These are phyloP conservation scores for Dipteronia sinensis DNA, from an alignment of 345 rosid species.

Conservation along the genomic window DNA sequence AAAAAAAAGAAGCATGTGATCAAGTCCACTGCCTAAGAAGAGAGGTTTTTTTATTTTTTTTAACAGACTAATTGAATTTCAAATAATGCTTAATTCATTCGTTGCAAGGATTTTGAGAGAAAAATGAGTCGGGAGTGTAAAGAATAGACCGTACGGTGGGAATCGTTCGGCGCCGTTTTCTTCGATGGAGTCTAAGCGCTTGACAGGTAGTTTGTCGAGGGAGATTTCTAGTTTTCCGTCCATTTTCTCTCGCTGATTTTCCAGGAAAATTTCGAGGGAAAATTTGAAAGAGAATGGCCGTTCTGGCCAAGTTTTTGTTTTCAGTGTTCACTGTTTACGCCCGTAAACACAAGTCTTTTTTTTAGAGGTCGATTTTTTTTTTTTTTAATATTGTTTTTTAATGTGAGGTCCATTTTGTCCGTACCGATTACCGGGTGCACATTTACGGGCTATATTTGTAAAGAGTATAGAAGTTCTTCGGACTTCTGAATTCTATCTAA, in stretches of 20 bases:
- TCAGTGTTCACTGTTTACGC: neutral
- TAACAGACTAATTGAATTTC: neutral
- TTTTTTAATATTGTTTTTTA: too few species aligned
- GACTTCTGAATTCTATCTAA: too few species aligned
- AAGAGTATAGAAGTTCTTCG: too few species aligned
- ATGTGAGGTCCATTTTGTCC: neutral
- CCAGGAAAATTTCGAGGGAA: constrained; percentile 9
- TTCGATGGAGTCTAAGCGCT: constrained; percentile 76
- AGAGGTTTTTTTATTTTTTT: too few species aligned
- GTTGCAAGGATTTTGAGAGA: neutral
- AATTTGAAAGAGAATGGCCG: neutral
- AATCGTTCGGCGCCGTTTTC: constrained; percentile 81
- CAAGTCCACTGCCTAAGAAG: too few species aligned
- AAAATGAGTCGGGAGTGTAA: neutral
- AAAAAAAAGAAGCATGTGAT: neutral
- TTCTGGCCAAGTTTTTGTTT: neutral
- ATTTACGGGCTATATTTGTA: too few species aligned
- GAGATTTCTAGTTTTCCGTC: constrained; percentile 68
- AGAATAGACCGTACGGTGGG: constrained; percentile 53
- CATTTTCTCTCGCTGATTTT: constrained; percentile 35
- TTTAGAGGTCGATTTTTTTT: too few species aligned
- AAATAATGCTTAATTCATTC: neutral
- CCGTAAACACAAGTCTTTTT: too few species aligned
- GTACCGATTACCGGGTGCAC: too few species aligned
- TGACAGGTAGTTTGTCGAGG: constrained; percentile 80